A percentile compares a stretch with the other conserved stretches of the same genome.
phyloP scores from a whole-genome alignment of 2,329 filamentous ascomycete genomes.

The Beauveria bassiana region DNA sequence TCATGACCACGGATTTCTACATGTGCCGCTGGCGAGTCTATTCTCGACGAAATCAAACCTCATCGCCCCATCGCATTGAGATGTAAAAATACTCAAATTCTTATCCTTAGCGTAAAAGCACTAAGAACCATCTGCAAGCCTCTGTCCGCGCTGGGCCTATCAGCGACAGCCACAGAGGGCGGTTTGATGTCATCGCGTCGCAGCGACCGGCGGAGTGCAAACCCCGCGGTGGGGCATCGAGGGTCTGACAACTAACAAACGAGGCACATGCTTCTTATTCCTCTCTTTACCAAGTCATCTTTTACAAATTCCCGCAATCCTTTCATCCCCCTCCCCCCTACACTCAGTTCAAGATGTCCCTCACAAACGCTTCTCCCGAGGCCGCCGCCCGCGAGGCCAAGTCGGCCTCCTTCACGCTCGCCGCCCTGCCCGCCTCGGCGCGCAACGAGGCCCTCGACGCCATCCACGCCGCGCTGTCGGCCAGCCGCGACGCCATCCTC shows the following conservation, averaged over 20 bases:
- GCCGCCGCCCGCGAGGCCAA: conserved; percentile 74
- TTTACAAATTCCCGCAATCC: not conserved
- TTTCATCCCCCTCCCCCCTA: no score
- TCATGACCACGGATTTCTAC: not conserved
- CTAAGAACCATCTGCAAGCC: conserved; percentile 5
- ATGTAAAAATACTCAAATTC: not conserved
- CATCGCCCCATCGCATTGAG: not conserved
- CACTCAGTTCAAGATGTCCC: conserved; percentile 57
- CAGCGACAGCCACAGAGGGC: not conserved
- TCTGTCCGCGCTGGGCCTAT: not conserved
- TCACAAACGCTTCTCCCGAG: conserved; percentile 74
- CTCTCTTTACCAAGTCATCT: not conserved
- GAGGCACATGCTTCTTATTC: not conserved
- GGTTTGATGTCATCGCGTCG: conserved; percentile 9
- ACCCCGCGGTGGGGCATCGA: conserved; percentile 8
- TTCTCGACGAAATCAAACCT: not conserved
- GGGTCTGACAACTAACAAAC: not conserved
- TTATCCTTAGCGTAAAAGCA: not conserved
- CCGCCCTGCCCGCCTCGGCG: conserved; percentile 64
- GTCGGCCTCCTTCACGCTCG: conserved; percentile 72
- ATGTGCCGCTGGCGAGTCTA: not conserved
- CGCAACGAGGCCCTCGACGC: conserved; percentile 80
- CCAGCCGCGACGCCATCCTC: conserved; percentile 67
- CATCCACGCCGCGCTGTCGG: conserved; percentile 69
- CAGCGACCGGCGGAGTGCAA: conserved; percentile 1